phyloP scores from a whole-genome alignment of 208 protist genomes.

The Acanthamoeba lenticulata region DNA sequence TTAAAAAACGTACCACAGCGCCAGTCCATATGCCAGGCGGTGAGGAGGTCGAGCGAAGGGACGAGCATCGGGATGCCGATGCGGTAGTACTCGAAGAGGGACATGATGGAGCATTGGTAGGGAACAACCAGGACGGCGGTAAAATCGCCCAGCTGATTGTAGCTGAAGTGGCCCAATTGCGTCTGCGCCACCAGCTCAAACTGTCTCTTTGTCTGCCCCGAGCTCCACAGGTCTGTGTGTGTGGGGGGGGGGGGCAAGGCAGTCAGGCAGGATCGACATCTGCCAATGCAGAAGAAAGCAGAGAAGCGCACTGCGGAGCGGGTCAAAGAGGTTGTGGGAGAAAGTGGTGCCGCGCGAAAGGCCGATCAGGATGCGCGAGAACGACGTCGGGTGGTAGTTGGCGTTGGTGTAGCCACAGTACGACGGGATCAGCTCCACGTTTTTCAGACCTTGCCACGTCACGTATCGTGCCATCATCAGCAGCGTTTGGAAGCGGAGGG shows the following conservation, averaged over 20 bases:
- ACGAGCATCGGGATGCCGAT: conserved; percentile 71
- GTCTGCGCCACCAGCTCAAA: not conserved
- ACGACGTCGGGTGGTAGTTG: not conserved
- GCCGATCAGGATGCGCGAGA: conserved; percentile 7
- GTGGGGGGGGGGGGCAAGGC: not conserved
- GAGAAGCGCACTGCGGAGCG: no score
- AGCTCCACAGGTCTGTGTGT: conserved; percentile 19
- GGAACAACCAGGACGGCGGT: conserved; percentile 68
- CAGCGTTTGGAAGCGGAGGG: no score
- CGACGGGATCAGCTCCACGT: conserved; percentile 41
- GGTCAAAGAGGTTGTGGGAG: not conserved
- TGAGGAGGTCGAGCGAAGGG: conserved; percentile 71
- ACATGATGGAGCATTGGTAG: conserved; percentile 77
- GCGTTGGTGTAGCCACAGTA: conserved; percentile 60
- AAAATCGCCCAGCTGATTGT: not conserved
- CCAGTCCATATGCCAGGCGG: conserved; percentile 58
- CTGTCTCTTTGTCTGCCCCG: not conserved
- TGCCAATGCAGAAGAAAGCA: no score
- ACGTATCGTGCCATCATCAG: no score
- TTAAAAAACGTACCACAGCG: not conserved
- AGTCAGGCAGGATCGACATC: no score
- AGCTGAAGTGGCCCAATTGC: not conserved
- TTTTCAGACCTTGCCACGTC: not conserved
- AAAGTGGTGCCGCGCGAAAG: not conserved
- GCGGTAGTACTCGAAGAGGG: conserved; percentile 76